phyloP scores from a whole-genome alignment of 2,329 filamentous ascomycete genomes.

The Tolypocladium sp. region DNA sequence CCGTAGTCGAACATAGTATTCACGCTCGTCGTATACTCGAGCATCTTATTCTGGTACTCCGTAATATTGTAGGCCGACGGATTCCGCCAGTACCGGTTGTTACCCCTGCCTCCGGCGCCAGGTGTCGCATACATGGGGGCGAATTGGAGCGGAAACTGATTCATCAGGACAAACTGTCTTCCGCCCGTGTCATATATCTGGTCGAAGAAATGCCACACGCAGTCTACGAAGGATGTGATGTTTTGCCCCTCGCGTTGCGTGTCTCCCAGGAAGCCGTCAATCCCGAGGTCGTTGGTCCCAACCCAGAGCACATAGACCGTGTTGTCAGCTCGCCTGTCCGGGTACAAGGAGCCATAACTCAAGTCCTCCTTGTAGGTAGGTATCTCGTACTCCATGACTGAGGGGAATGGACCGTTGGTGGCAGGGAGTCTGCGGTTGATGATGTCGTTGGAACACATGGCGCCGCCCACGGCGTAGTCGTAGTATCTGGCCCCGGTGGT shows the following conservation, averaged over 20 bases:
- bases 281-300: constrained; percentile 71
- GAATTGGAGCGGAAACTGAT: constrained; percentile 57
- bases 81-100: constrained; percentile 33
- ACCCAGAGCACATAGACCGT: constrained; percentile 74
- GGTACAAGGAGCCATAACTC: constrained; percentile 27
- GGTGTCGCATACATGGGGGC: constrained; percentile 50
- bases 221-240: constrained; percentile 57
- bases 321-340: constrained; percentile 37
- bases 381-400: constrained; percentile 52
- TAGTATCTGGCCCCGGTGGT: constrained; percentile 46
- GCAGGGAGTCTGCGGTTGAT: constrained; percentile 42
- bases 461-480: constrained; percentile 66
- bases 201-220: constrained; percentile 56
- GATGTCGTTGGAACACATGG: constrained; percentile 62
- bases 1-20: constrained; percentile 42
- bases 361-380: constrained; percentile 45
- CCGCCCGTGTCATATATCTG: constrained; percentile 56
- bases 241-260: constrained; percentile 49
- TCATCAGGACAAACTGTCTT: constrained; percentile 64
- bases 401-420: constrained; percentile 50
- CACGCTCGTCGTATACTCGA: constrained; percentile 36
- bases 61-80: constrained; percentile 37
- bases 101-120: neutral
- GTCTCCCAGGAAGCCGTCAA: constrained; percentile 56
- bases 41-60: constrained; percentile 34